Evolutionary conservation across 148 eudicot genomes (phyloP).

Genomic region (Nyssa sinensis): DNA sequence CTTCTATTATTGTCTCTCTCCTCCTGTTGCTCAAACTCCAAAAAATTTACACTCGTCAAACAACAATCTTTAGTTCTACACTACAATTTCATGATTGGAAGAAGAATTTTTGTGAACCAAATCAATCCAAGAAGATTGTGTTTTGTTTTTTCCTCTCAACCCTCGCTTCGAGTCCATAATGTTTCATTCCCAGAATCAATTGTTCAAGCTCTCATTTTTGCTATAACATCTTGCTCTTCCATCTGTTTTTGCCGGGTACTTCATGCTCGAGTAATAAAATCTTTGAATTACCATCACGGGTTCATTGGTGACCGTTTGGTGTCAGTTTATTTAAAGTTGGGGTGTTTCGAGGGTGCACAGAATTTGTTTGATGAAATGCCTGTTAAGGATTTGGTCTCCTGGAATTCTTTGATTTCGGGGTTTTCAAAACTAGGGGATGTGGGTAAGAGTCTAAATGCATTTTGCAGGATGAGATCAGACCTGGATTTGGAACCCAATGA

Average conservation of each 20-base stretch:
- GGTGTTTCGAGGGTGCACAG: conserved; percentile 21
- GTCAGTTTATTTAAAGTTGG: conserved; percentile 22
- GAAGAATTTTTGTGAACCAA: too few relatives aligned
- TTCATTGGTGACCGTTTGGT: conserved; percentile 45
- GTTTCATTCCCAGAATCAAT: not conserved
- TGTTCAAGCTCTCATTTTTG: conserved; percentile 18
- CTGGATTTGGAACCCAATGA: conserved; percentile 26
- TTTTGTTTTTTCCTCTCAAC: not conserved
- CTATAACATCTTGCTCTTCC: conserved; percentile 21
- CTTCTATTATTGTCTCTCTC: not conserved
- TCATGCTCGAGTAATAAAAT: conserved; percentile 32
- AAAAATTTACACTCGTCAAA: not conserved
- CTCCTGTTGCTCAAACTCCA: not conserved
- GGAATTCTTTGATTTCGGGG: conserved; percentile 44
- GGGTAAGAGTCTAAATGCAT: conserved; percentile 21
- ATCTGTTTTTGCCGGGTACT: conserved; percentile 18
- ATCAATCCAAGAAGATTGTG: not conserved
- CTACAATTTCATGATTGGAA: not conserved
- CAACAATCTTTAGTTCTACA: not conserved
- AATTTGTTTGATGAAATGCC: conserved; percentile 51
- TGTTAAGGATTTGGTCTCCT: conserved; percentile 35
- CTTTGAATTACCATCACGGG: conserved; percentile 27
- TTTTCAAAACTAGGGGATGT: conserved; percentile 26
- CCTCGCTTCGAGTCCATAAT: not conserved
- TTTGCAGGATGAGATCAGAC: conserved; percentile 35